Conservation (phyloP, 2,329 filamentous ascomycete genomes). For the Exophiala xenobiotica region DNA sequence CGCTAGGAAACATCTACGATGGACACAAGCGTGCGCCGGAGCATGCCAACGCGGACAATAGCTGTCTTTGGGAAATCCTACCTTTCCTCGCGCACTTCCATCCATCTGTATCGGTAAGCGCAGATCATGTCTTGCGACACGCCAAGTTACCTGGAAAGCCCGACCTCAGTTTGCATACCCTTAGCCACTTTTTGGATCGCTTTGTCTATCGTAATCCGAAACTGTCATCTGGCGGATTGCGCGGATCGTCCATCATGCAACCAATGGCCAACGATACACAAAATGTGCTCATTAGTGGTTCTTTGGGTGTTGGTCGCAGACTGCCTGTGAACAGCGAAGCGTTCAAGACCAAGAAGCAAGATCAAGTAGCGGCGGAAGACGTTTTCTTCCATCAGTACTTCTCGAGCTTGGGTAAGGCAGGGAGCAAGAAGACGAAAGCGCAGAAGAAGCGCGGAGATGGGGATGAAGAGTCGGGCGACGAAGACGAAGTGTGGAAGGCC, state of each 20-base stretch:
- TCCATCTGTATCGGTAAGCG: slow-evolving; percentile 85
- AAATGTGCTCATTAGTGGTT: slow-evolving; percentile 61
- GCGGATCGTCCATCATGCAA: slow-evolving; percentile 94
- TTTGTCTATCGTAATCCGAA: slow-evolving; percentile 98
- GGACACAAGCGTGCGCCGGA: slow-evolving; percentile 88
- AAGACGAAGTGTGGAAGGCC: slow-evolving; percentile 89
- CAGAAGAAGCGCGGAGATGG: slow-evolving; percentile 48
- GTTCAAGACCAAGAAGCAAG: slow-evolving; percentile 89
- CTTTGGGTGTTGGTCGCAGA: slow-evolving; percentile 56
- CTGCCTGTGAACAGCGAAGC: slow-evolving; percentile 74
- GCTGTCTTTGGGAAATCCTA: slow-evolving; percentile 85
- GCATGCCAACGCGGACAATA: slow-evolving; percentile 87
- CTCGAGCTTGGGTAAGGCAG: slow-evolving; percentile 66
- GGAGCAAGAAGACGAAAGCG: slow-evolving; percentile 45
- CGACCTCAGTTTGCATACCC: slow-evolving; percentile 82
- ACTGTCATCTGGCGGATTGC: slow-evolving; percentile 56
- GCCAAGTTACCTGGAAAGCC: slow-evolving; percentile 79
- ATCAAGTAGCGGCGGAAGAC: slow-evolving; percentile 85
- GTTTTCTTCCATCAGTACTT: slow-evolving; percentile 99
- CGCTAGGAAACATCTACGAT: slow-evolving; percentile 62
- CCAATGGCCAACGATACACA: slow-evolving; percentile 67
- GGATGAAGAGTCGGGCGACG: slow-evolving; percentile 58
- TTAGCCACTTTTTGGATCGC: slow-evolving; percentile 94
- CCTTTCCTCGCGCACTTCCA: slow-evolving; percentile 84
- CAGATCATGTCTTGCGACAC: slow-evolving; percentile 66